phyloP scores from a whole-genome alignment of 345 rosid species.

The Hibiscus tridactylites region DNA sequence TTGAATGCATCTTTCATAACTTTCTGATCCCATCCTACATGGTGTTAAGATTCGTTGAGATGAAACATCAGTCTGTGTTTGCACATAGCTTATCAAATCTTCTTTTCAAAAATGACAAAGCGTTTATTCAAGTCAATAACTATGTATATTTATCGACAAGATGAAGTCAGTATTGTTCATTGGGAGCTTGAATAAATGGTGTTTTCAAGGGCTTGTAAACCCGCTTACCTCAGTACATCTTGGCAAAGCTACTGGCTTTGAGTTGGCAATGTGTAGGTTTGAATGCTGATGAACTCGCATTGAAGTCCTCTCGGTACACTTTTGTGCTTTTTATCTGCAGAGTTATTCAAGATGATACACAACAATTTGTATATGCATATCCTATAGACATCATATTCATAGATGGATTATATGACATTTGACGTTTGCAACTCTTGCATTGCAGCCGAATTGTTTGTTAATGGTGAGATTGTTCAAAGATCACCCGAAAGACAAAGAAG shows the following conservation, averaged over 20 bases:
- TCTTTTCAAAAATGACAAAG: background rate
- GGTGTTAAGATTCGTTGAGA: conserved; percentile 20
- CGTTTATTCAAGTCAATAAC: background rate
- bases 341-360: conserved; percentile 15
- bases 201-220: background rate
- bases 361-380: background rate
- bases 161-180: background rate
- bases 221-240: conserved; percentile 36
- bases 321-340: conserved; percentile 11
- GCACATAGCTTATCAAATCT: background rate
- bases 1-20: conserved; percentile 10
- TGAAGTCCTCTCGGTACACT: conserved; percentile 6
- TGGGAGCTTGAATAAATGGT: background rate
- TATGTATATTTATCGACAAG: background rate
- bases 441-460: conserved; percentile 89
- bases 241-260: conserved; percentile 48
- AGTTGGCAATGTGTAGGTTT: conserved; percentile 30
- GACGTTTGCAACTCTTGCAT: background rate
- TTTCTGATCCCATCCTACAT: conserved; percentile 4
- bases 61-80: conserved; percentile 12
- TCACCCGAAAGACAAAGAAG: conserved; percentile 88
- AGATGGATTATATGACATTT: background rate
- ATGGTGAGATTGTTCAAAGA: conserved; percentile 89
- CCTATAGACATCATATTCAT: background rate
- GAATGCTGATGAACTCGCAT: conserved; percentile 49